A percentile compares a stretch with the other conserved stretches of the same genome.
phyloP scores from a whole-genome alignment of 805 yeast species.

The Yarrowia sp. region DNA sequence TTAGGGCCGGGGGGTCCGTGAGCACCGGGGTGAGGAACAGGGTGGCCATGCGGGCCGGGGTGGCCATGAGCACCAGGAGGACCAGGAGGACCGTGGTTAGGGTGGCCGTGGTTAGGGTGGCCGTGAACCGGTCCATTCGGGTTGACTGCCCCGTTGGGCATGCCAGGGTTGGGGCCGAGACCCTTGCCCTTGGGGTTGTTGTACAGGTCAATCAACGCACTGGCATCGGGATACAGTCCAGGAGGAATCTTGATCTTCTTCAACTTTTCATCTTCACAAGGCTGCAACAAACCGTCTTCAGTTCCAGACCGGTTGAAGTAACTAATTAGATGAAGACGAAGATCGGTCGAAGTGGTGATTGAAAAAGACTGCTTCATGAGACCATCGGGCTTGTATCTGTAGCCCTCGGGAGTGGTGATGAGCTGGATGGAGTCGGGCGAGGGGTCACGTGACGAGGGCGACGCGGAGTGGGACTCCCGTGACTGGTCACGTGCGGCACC shows the following conservation, averaged over 20 bases:
- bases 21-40: neutral
- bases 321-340: constrained; percentile 66
- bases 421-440: constrained; percentile 18
- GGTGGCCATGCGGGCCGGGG: neutral
- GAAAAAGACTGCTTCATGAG: constrained; percentile 71
- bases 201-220: constrained; percentile 41
- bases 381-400: constrained; percentile 59
- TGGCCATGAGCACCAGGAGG: neutral
- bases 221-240: constrained; percentile 52
- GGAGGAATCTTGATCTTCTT: constrained; percentile 50
- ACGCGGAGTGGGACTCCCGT: neutral
- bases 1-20: neutral
- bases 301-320: constrained; percentile 54
- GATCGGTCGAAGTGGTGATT: constrained; percentile 59
- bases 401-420: constrained; percentile 44
- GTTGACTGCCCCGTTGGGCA: no score
- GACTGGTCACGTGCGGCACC: no score
- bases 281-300: constrained; percentile 51
- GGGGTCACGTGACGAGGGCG: neutral
- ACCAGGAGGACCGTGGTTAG: neutral
- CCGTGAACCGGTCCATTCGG: neutral
- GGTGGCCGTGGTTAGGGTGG: neutral
- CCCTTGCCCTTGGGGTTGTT: constrained; percentile 36
- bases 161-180: no score
- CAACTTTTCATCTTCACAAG: constrained; percentile 56